phyloP scores from a whole-genome alignment of 139 green algal species.

The Pseudopediastrum boryanum region DNA sequence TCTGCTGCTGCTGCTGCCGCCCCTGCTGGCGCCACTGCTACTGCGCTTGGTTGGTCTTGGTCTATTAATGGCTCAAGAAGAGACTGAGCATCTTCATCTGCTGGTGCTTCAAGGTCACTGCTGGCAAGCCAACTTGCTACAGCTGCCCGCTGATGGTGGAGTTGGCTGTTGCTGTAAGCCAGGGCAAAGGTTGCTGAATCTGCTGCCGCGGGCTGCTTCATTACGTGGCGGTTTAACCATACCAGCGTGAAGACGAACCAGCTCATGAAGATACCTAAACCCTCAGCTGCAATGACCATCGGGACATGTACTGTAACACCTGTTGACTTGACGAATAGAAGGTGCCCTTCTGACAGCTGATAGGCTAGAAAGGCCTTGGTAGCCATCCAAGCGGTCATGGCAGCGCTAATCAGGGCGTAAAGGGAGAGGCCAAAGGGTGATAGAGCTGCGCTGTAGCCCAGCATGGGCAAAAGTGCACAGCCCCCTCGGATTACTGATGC shows the following conservation, averaged over 20 bases:
- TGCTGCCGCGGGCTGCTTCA: conserved; percentile 10
- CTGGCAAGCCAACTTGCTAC: no score
- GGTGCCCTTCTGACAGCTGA: background rate
- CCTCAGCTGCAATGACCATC: conserved; percentile 18
- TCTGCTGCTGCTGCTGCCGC: no score
- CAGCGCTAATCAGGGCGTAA: background rate
- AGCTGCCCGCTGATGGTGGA: no score
- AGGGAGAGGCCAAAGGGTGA: background rate
- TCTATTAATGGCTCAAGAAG: no score
- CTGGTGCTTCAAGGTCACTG: no score
- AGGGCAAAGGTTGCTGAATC: no score
- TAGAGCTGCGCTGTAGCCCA: conserved; percentile 6
- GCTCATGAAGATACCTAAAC: conserved; percentile 21
- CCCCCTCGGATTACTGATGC: background rate
- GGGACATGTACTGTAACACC: conserved; percentile 10
- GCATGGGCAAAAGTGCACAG: conserved; percentile 14
- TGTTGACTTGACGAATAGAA: background rate
- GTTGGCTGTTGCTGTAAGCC: no score
- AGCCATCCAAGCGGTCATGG: conserved; percentile 8
- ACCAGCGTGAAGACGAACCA: conserved; percentile 23
- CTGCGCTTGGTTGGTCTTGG: no score
- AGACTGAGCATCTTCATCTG: no score
- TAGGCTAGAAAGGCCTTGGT: conserved; percentile 11
- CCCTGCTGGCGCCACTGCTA: no score
- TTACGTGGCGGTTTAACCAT: conserved; percentile 15